Evolutionary conservation across 192 early-diverging fungal species (phyloP).

Genomic region (Dissophora globulifera): DNA sequence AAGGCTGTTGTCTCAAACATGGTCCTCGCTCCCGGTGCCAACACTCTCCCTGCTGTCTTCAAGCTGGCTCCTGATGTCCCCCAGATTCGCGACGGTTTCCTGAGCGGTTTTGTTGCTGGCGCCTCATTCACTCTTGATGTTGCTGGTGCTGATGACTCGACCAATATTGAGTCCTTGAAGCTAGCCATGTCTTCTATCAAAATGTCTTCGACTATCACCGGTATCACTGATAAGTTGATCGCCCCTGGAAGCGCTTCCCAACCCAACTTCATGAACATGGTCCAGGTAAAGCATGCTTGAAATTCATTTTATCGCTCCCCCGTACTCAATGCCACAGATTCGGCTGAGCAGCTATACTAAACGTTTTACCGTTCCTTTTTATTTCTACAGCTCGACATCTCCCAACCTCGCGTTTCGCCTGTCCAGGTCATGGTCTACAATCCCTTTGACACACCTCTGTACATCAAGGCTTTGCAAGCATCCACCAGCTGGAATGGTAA

Average conservation of each 20-base stretch:
- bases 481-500: slow-evolving; percentile 48
- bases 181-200: slow-evolving; percentile 56
- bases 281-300: slow-evolving; percentile 10
- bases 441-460: slow-evolving; percentile 62
- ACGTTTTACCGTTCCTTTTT: no score
- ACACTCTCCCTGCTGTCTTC: slow-evolving; percentile 53
- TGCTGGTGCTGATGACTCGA: slow-evolving; percentile 51
- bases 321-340: no score
- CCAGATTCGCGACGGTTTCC: slow-evolving; percentile 47
- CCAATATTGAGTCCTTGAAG: slow-evolving; percentile 53
- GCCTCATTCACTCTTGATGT: slow-evolving; percentile 51
- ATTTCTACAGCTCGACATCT: background rate
- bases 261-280: slow-evolving; percentile 27
- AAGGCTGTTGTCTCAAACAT: slow-evolving; percentile 54
- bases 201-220: slow-evolving; percentile 50
- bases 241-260: slow-evolving; percentile 37
- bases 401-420: slow-evolving; percentile 15
- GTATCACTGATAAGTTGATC: slow-evolving; percentile 58
- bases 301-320: no score
- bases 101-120: slow-evolving; percentile 56
- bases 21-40: slow-evolving; percentile 59
- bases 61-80: slow-evolving; percentile 49
- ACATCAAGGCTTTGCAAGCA: slow-evolving; percentile 57
- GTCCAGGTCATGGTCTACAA: slow-evolving; percentile 62
- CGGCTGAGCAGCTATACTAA: no score